Percentiles rank a stretch among this genome's conserved stretches.
Conservation (phyloP, 495 filamentous ascomycete species). For the Neurospora africana region DNA sequence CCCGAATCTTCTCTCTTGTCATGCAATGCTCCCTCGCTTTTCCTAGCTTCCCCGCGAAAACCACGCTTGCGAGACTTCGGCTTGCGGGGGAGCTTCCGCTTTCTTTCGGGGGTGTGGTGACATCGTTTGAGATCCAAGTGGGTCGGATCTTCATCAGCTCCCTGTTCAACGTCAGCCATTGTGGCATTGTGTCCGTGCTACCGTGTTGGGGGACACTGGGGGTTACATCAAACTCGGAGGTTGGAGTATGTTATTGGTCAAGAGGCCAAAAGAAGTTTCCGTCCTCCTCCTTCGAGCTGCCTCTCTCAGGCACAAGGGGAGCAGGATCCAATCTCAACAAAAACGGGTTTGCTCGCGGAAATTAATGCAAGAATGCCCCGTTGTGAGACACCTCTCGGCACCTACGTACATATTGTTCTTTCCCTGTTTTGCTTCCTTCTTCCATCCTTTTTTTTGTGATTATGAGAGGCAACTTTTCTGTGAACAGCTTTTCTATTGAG, state of each 20-base stretch:
- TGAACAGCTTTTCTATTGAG: neutral
- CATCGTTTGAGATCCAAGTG: neutral
- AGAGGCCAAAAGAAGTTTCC: neutral
- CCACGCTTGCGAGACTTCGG: neutral
- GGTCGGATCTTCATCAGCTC: neutral
- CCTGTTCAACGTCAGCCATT: neutral
- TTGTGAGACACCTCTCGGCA: neutral
- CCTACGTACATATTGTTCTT: neutral
- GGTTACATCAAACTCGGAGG: neutral
- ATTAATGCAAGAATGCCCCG: neutral
- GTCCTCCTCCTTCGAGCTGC: neutral
- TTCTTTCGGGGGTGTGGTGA: neutral
- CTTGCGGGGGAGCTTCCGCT: neutral
- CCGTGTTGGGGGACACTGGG: neutral
- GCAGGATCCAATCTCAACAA: neutral
- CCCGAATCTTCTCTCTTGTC: neutral
- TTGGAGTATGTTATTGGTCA: neutral
- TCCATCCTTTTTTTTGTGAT: neutral
- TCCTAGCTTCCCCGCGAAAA: neutral
- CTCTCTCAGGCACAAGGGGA: neutral
- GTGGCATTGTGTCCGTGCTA: neutral
- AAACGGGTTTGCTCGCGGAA: neutral
- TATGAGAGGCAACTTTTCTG: neutral
- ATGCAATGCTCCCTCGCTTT: neutral
- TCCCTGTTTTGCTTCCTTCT: neutral